A percentile compares a stretch with the other conserved stretches of the same genome.
These are phyloP conservation scores for Phaeosphaeria sp. DNA, from an alignment of 2,329 filamentous ascomycete species.

Conservation along the genomic window DNA sequence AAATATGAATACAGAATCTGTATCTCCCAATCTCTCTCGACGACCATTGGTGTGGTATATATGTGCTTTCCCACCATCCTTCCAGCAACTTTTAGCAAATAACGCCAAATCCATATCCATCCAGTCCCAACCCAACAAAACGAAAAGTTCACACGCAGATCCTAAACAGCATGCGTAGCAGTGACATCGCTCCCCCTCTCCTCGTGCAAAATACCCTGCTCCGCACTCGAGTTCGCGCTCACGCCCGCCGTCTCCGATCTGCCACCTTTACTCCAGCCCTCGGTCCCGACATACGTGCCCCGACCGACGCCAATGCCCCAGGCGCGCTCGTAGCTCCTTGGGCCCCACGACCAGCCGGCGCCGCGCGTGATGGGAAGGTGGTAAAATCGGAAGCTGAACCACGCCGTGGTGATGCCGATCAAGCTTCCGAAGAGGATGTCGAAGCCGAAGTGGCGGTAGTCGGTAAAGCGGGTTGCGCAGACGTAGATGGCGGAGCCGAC, in stretches of 20 bases:
- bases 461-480: slow-evolving; percentile 82
- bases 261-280: slow-evolving; percentile 50
- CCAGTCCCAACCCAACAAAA: neutral
- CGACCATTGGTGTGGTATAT: too few relatives aligned
- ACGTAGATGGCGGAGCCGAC: slow-evolving; percentile 80
- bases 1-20: too few relatives aligned
- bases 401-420: slow-evolving; percentile 74
- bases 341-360: slow-evolving; percentile 89
- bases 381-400: slow-evolving; percentile 83
- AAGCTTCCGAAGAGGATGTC: slow-evolving; percentile 86
- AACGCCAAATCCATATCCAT: neutral
- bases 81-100: neutral
- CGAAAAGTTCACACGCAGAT: neutral
- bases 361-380: slow-evolving; percentile 80
- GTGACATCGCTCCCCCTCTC: slow-evolving; percentile 1
- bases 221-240: neutral
- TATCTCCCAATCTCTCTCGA: too few relatives aligned
- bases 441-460: slow-evolving; percentile 91
- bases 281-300: slow-evolving; percentile 54
- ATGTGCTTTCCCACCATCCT: too few relatives aligned
- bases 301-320: slow-evolving; percentile 77
- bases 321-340: slow-evolving; percentile 72
- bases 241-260: slow-evolving; percentile 13
- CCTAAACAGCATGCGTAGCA: neutral
- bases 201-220: neutral